Percentiles rank a stretch among this genome's conserved stretches.
Conservation (phyloP, 1,284 basidiomycete species). For the Puccinia horiana region DNA sequence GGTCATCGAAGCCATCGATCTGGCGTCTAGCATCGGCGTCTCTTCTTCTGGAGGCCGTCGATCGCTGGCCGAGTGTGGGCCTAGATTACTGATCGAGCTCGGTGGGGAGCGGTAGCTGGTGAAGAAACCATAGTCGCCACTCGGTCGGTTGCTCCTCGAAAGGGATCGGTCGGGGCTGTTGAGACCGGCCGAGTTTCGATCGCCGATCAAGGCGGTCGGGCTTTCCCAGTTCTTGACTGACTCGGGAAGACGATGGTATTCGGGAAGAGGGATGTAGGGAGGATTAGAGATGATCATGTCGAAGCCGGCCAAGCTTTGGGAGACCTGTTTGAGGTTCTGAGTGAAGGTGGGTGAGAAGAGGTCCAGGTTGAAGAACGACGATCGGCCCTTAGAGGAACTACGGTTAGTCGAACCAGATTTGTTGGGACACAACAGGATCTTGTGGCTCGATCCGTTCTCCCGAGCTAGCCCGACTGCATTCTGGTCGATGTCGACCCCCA, state of each 20-base stretch:
- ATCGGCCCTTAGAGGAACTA: slow-evolving; percentile 48
- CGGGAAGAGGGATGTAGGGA: slow-evolving; percentile 77
- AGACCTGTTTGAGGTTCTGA: slow-evolving; percentile 15
- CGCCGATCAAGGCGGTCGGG: slow-evolving; percentile 72
- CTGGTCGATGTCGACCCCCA: slow-evolving; percentile 72
- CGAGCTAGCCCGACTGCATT: slow-evolving; percentile 70
- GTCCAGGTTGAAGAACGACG: slow-evolving; percentile 55
- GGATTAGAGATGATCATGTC: slow-evolving; percentile 86
- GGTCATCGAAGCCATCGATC: background rate
- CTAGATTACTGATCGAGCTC: background rate
- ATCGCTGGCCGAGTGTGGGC: background rate
- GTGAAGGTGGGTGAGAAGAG: slow-evolving; percentile 33
- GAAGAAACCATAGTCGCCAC: slow-evolving; percentile 21
- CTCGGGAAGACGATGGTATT: slow-evolving; percentile 68
- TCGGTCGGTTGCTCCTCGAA: background rate
- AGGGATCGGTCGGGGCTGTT: background rate
- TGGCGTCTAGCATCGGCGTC: background rate
- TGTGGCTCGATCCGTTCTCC: slow-evolving; percentile 68
- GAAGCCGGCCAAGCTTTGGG: slow-evolving; percentile 58
- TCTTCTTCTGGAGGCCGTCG: background rate
- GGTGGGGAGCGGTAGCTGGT: slow-evolving; percentile 14
- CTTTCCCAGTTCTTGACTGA: slow-evolving; percentile 79
- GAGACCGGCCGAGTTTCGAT: background rate
- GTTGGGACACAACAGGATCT: slow-evolving; percentile 56
- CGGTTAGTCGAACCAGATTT: background rate